Evolutionary conservation across 2,329 filamentous ascomycete genomes (phyloP).

Genomic region (Nemania sp.): DNA sequence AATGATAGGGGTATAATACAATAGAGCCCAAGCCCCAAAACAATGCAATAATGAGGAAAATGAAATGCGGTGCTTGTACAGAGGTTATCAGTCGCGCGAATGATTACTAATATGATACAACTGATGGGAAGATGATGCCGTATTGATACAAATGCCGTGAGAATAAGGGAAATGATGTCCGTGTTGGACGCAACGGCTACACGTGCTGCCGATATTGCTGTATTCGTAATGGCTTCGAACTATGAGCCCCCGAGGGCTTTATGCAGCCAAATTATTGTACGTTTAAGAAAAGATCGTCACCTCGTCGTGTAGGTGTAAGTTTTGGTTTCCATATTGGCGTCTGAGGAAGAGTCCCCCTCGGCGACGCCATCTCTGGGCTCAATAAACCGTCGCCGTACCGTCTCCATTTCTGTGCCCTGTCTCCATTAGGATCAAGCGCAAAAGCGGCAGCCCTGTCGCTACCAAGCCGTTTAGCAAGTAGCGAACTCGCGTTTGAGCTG

Average conservation of each 20-base stretch:
- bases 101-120: conserved; percentile 15
- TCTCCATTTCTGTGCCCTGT: conserved; percentile 35
- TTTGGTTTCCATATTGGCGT: conserved; percentile 65
- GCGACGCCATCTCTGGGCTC: conserved; percentile 32
- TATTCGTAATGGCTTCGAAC: neutral
- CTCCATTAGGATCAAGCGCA: conserved; percentile 39
- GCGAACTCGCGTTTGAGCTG: conserved; percentile 44
- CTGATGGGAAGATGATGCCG: neutral
- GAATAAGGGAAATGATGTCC: neutral
- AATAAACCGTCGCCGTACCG: conserved; percentile 27
- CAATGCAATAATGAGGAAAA: conserved; percentile 6
- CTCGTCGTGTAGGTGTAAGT: conserved; percentile 67
- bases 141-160: conserved; percentile 4
- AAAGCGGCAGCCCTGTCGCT: conserved; percentile 53
- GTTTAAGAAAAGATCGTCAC: conserved; percentile 65
- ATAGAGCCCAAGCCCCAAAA: neutral
- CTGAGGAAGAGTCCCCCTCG: conserved; percentile 41
- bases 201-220: no score
- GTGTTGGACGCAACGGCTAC: no score
- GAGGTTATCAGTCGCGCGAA: neutral
- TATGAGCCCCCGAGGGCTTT: neutral
- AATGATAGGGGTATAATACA: conserved; percentile 24
- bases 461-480: conserved; percentile 58
- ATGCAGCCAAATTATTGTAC: conserved; percentile 47
- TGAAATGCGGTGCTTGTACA: neutral